phyloP scores from a whole-genome alignment of 768 basidiomycete species.

The Ramaria sp. region DNA sequence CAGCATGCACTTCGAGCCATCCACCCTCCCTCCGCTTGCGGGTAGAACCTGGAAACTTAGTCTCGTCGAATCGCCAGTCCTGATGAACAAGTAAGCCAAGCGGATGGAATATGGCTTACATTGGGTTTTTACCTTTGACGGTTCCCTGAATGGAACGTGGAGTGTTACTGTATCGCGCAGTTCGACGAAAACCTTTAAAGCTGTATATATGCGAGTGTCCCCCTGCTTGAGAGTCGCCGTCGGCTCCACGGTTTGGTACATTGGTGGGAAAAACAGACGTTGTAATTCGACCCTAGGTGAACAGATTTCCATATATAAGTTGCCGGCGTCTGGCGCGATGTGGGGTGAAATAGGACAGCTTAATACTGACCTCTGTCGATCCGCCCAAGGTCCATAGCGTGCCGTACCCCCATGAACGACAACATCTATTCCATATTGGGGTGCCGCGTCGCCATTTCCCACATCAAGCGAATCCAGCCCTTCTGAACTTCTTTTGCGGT shows the following conservation, averaged over 20 bases:
- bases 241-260: conserved; percentile 52
- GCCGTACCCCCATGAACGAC: conserved; percentile 65
- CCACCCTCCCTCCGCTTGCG: conserved; percentile 48
- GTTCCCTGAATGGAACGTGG: conserved; percentile 83
- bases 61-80: conserved; percentile 92
- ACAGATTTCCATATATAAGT: conserved; percentile 1
- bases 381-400: conserved; percentile 93
- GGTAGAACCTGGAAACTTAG: conserved; percentile 36
- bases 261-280: conserved; percentile 70
- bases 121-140: conserved; percentile 55
- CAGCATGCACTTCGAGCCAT: conserved; percentile 62
- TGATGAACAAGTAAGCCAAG: conserved; percentile 17
- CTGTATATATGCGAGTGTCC: conserved; percentile 75
- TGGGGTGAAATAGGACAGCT: neutral
- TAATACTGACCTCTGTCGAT: conserved; percentile 65
- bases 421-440: conserved; percentile 91
- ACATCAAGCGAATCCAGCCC: conserved; percentile 35
- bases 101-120: neutral
- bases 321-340: neutral
- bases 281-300: conserved; percentile 58
- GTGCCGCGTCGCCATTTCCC: conserved; percentile 79
- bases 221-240: conserved; percentile 58
- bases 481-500: too few relatives aligned
- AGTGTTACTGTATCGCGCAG: conserved; percentile 67
- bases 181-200: conserved; percentile 72